Base-by-base conservation (phyloP, 768 basidiomycete species). In the Tricholoma sp. region DNA sequence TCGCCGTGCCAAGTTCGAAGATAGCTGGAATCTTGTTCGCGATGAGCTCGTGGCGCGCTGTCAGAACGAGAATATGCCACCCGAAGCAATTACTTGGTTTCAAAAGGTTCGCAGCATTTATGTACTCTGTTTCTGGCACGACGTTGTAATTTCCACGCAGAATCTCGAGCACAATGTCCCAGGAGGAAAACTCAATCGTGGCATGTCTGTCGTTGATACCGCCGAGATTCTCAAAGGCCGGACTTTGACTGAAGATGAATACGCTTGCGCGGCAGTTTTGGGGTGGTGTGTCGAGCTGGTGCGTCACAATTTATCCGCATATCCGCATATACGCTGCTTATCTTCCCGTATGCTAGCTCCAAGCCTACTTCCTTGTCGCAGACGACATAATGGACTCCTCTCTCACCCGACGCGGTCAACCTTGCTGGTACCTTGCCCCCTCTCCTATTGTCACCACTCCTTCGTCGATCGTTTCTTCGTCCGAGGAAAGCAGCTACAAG, bases 381-480 rank as follows among this genome's bases (percentile, higher is more conserved):
- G 93, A 99, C 72, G 96, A 98, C 71, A 94, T 98, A 65, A 99
- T 99, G 97, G 96, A 99, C 68, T 70, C 80, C 17, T 92, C 90
- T 48, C 88, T 98, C 63, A 98, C 96, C 10, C 88, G 96, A 24
- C 88, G 96, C 9, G 87, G 89, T 4, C 95, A 97, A 71, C 89
- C 94, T 1, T 99, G 96, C 74, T 99, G 92, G 91, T 98, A 96
- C 76, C 81, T 78, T 57, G 52, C 65, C 4, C 53, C 63, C 12
- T 63, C 65, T 37, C 65, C 65, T 4, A 59, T 58, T 0, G 53
- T 66, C 31, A 59, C 62, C 13, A 54, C 62, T 13, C 62, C 65
- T 18, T 60, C 64, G 11, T 49, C 59, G 36, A 59, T 24, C 17
- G 48, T 55, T 4, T 4, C 24, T 24, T 24, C 24, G 24, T 24